phyloP scores from a whole-genome alignment of 345 rosid species.

The Trapa bicornis region DNA sequence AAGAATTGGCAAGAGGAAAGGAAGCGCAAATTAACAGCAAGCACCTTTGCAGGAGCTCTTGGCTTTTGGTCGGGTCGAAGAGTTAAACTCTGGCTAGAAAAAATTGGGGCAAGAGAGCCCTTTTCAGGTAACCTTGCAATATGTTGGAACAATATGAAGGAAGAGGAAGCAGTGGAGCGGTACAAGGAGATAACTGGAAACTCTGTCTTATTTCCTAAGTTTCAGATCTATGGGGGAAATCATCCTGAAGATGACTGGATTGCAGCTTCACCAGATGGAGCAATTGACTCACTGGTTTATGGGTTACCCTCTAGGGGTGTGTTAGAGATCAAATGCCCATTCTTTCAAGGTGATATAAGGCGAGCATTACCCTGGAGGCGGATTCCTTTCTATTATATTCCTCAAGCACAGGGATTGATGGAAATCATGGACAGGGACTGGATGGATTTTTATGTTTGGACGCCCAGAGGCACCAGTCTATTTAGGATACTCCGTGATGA shows the following conservation, averaged over 20 bases:
- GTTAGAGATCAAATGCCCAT: conserved; percentile 70
- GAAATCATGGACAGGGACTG: conserved; percentile 67
- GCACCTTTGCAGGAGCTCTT: conserved; percentile 53
- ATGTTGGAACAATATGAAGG: conserved; percentile 45
- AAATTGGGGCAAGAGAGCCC: conserved; percentile 46
- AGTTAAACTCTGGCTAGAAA: conserved; percentile 69
- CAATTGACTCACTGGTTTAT: conserved; percentile 24
- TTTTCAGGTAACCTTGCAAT: conserved; percentile 37
- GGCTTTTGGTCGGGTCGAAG: conserved; percentile 54
- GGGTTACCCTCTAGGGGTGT: conserved; percentile 43
- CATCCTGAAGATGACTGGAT: conserved; percentile 43
- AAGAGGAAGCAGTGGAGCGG: conserved; percentile 47
- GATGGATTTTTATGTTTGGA: conserved; percentile 82
- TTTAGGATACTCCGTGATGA: conserved; percentile 40
- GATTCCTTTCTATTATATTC: conserved; percentile 39
- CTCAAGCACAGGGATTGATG: conserved; percentile 79
- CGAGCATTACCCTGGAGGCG: conserved; percentile 46
- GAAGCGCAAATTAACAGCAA: conserved; percentile 50
- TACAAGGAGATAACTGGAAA: conserved; percentile 41
- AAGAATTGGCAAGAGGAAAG: conserved; percentile 48
- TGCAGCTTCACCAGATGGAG: conserved; percentile 89
- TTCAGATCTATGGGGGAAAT: conserved; percentile 27
- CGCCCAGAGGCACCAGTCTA: conserved; percentile 50
- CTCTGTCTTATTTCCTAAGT: conserved; percentile 24
- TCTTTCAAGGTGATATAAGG: conserved; percentile 23